Conservation (phyloP, 2,329 filamentous ascomycete species). For the Hypoxylon sp. region DNA sequence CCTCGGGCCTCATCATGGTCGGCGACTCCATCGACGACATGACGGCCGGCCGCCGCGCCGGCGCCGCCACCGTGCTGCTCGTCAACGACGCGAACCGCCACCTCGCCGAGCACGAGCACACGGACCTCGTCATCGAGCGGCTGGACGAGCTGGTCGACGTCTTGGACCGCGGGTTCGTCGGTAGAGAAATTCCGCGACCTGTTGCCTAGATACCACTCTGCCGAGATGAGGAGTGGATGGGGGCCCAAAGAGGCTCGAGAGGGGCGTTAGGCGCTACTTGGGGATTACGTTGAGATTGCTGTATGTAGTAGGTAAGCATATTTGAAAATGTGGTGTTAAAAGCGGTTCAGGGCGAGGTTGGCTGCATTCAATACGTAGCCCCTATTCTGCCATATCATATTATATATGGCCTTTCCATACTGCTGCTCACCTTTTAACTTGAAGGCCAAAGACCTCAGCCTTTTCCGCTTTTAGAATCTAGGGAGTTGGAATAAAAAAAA, state of each 20-base stretch:
- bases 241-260: neutral
- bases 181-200: constrained; percentile 46
- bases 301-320: too few relatives aligned
- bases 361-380: too few relatives aligned
- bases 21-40: constrained; percentile 93
- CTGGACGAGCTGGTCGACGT: constrained; percentile 80
- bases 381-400: too few relatives aligned
- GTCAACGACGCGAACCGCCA: constrained; percentile 81
- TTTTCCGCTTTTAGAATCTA: neutral
- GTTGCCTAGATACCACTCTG: neutral
- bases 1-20: constrained; percentile 66
- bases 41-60: constrained; percentile 82
- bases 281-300: too few relatives aligned
- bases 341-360: too few relatives aligned
- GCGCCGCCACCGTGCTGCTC: constrained; percentile 89
- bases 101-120: constrained; percentile 75
- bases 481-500: neutral
- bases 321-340: too few relatives aligned
- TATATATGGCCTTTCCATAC: neutral
- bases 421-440: neutral
- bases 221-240: neutral
- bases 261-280: neutral
- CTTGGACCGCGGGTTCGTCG: constrained; percentile 77
- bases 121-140: constrained; percentile 74
- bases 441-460: neutral